Conservation (phyloP, 495 filamentous ascomycete genomes). For the Aspergillus bertholletiae region DNA sequence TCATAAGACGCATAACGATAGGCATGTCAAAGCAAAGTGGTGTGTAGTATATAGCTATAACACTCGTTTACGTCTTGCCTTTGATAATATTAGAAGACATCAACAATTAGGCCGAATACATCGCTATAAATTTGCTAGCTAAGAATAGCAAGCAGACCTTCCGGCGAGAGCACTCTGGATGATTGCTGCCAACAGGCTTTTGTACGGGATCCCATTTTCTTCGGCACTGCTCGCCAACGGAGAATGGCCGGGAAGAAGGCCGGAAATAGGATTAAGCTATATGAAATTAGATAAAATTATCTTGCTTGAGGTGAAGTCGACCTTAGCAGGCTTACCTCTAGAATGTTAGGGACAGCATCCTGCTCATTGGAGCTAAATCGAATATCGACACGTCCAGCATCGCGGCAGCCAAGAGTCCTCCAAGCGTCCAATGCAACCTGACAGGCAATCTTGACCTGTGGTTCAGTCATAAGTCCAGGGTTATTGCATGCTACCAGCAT, state of each 20-base stretch:
- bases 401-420: constrained; percentile 13
- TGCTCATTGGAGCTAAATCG: constrained; percentile 10
- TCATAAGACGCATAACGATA: no score
- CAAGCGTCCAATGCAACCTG: constrained; percentile 15
- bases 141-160: background rate
- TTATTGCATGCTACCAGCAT: background rate
- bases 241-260: constrained; percentile 9
- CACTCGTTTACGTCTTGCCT: no score
- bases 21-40: no score
- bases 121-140: no score
- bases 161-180: constrained; percentile 1
- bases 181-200: constrained; percentile 8
- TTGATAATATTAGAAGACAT: no score
- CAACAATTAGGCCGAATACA: no score
- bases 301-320: background rate
- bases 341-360: constrained; percentile 4
- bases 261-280: constrained; percentile 10
- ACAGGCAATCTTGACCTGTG: constrained; percentile 12
- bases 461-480: constrained; percentile 1
- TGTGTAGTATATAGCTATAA: no score
- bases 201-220: constrained; percentile 3
- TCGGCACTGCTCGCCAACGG: constrained; percentile 3
- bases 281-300: background rate
- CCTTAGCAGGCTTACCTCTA: constrained; percentile 7
- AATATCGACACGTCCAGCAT: constrained; percentile 20